Conservation (phyloP, 768 basidiomycete species). For the Xerocomellus dryophilus region DNA sequence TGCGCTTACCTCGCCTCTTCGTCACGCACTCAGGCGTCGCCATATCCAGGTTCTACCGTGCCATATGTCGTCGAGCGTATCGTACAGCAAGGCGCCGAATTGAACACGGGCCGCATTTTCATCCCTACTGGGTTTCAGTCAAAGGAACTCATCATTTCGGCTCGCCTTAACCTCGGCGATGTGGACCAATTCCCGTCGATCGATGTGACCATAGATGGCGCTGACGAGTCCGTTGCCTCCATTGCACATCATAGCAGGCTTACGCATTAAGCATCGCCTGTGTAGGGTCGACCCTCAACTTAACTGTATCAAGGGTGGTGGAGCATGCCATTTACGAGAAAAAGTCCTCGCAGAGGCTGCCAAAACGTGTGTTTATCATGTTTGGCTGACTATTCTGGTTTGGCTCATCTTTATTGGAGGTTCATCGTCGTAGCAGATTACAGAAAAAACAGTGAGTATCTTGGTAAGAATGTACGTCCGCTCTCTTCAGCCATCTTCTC, state of each 20-base stretch:
- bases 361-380: conserved; percentile 49
- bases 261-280: background rate
- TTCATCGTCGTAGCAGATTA: conserved; percentile 93
- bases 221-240: conserved; percentile 73
- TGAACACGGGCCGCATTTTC: conserved; percentile 81
- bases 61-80: conserved; percentile 97
- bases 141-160: conserved; percentile 86
- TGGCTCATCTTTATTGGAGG: conserved; percentile 53
- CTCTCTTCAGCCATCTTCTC: background rate
- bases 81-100: conserved; percentile 69
- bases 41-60: conserved; percentile 75
- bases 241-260: background rate
- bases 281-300: conserved; percentile 77
- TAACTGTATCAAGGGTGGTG: conserved; percentile 96
- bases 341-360: conserved; percentile 98
- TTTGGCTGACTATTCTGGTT: background rate
- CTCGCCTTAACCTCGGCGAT: conserved; percentile 77
- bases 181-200: conserved; percentile 84
- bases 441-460: conserved; percentile 81
- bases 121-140: conserved; percentile 96
- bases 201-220: conserved; percentile 97
- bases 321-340: conserved; percentile 93
- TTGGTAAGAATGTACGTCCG: conserved; percentile 75
- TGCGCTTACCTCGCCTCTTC: background rate
- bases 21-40: background rate